Conservation (phyloP, 495 filamentous ascomycete genomes). For the Collariella sp. region DNA sequence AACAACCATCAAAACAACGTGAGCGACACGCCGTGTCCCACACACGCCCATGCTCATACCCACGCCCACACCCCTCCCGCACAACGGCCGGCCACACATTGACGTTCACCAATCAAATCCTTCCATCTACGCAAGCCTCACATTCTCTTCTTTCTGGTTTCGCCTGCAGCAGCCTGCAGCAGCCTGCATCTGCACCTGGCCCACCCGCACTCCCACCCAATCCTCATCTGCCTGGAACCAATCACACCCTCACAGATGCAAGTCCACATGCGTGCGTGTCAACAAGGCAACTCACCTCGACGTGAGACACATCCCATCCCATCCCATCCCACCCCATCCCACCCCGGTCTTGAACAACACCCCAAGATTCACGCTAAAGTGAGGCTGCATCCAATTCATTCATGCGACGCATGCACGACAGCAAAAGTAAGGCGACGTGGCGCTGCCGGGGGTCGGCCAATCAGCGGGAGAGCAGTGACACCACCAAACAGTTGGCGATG, state of each 20-base stretch:
- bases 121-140: constrained; percentile 1
- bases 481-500: not conserved
- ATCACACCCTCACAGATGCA: not conserved
- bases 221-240: not conserved
- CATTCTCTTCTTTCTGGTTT: not conserved
- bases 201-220: not conserved
- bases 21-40: not conserved
- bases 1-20: not conserved
- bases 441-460: not conserved
- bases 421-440: constrained; percentile 8
- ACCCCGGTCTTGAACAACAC: not conserved
- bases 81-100: not conserved
- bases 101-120: not conserved
- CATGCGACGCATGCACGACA: not conserved
- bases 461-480: not conserved
- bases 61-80: not conserved
- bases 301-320: no score
- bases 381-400: not conserved
- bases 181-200: not conserved
- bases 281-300: not conserved
- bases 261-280: not conserved
- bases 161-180: not conserved
- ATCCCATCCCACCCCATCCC: not conserved
- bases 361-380: not conserved
- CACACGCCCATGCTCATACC: not conserved